Evolutionary conservation across 2,329 filamentous ascomycete genomes (phyloP).

Genomic region (Raffaelea deltoideospora): DNA sequence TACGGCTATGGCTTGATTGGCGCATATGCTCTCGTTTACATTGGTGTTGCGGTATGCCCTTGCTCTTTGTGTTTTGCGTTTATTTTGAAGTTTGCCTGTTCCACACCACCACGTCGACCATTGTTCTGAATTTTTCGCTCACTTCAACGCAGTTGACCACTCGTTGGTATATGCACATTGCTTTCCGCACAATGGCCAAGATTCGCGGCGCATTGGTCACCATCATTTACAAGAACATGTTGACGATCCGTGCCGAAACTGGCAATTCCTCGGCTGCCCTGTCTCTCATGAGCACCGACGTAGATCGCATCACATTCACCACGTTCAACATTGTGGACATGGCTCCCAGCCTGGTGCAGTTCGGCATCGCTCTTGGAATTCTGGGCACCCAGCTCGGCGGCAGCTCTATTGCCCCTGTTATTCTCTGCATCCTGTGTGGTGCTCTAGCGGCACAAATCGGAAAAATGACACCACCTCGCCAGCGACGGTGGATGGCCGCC

Average conservation of each 20-base stretch:
- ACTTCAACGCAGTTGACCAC: slow-evolving; percentile 2
- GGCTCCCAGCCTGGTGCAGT: slow-evolving; percentile 3
- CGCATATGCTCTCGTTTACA: slow-evolving; percentile 4
- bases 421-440: slow-evolving; percentile 5
- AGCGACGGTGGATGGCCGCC: slow-evolving; percentile 27
- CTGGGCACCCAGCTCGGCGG: slow-evolving; percentile 6
- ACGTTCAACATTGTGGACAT: slow-evolving; percentile 6
- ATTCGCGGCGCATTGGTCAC: slow-evolving; percentile 5
- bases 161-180: slow-evolving; percentile 7
- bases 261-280: slow-evolving; percentile 6
- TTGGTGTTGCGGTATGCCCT: slow-evolving; percentile 5
- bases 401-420: slow-evolving; percentile 3
- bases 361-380: slow-evolving; percentile 4
- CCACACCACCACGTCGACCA: neutral
- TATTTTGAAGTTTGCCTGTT: neutral
- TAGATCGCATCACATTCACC: slow-evolving; percentile 7
- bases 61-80: no score
- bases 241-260: slow-evolving; percentile 5
- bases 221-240: slow-evolving; percentile 7
- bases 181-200: slow-evolving; percentile 7
- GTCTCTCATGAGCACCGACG: slow-evolving; percentile 8
- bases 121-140: no score
- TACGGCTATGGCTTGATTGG: slow-evolving; percentile 9
- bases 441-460: slow-evolving; percentile 1
- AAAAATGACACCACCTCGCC: slow-evolving; percentile 3